Evolutionary conservation across 2,329 filamentous ascomycete genomes (phyloP), one percentile per base, ranked within the genome.

Genomic region (Talaromyces funiculosus): DNA sequence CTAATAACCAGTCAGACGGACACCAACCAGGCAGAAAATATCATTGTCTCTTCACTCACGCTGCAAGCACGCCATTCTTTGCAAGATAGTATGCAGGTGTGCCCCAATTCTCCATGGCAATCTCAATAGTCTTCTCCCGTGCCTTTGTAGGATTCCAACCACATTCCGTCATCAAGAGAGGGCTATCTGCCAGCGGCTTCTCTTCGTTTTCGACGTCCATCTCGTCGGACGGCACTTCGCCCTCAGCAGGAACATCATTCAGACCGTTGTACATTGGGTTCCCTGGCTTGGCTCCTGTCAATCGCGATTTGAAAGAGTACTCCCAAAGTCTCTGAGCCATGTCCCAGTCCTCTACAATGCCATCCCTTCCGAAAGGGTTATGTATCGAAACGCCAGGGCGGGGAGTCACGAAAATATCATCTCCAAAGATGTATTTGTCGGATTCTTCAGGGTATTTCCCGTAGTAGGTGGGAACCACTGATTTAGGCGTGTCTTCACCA

Each of bases 101-200:
- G 29, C 91, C 92, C 92, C 94, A 99, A 71, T 86, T 90, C 81
- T 99, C 94, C 88, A 99, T 97, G 62, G 91, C 92, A 64, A 97
- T 86, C 78, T 99, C 94, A 69, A 97, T 93, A 42, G 89, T 88
- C 83, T 94, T 96, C 78, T 99, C 94, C 62, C 95, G 84, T 62
- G 89, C 86, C 79, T 97, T 97, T 45, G 84, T 77, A 26, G 86
- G 83, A 76, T 96, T 97, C 92, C 93, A 97, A 10, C 90, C 89
- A 14, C 92, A 90, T 77, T 99, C 94, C 0, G 91, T 96, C 84
- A 99, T 88, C 62, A 99, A 81, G 63, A 99, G 79, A 7, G 94
- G 95, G 74, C 90, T 94, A 74, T 97, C 94, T 54, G 88, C 85
- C 64, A 99, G 81, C 7, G 90, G 86, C 76, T 92, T 94, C 74